These are phyloP conservation scores for Penicillium daleae DNA, from an alignment of 495 filamentous ascomycete species.

Conservation along the genomic window DNA sequence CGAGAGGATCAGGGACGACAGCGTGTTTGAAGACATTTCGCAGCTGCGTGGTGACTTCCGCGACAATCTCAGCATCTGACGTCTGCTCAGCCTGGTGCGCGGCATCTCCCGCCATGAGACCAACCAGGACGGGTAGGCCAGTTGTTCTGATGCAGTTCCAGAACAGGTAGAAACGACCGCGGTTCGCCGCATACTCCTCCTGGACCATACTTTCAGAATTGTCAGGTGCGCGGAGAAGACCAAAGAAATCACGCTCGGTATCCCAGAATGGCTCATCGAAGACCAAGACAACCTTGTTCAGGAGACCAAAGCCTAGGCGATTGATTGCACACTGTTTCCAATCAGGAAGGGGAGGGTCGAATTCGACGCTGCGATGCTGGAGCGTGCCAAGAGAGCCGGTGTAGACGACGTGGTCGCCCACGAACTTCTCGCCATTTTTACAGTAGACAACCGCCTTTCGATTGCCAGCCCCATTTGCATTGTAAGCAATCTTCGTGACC, in stretches of 20 bases:
- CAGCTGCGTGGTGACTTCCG: conserved; percentile 78
- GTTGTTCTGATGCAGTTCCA: conserved; percentile 93
- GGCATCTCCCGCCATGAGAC: conserved; percentile 96
- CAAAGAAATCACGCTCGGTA: conserved; percentile 88
- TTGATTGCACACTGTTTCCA: conserved; percentile 83
- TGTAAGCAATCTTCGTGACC: conserved; percentile 72
- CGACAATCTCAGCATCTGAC: conserved; percentile 71
- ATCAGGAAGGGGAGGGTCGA: conserved; percentile 80
- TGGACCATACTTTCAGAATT: conserved; percentile 56
- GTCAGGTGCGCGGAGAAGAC: conserved; percentile 76
- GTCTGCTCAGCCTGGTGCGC: conserved; percentile 81
- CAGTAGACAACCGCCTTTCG: conserved; percentile 67
- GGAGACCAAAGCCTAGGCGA: conserved; percentile 87
- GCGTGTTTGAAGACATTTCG: conserved; percentile 64
- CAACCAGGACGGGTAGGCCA: conserved; percentile 83
- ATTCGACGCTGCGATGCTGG: conserved; percentile 73
- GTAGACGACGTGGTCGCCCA: conserved; percentile 84
- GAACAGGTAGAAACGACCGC: conserved; percentile 94
- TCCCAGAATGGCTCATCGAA: conserved; percentile 95
- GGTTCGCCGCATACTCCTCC: conserved; percentile 62
- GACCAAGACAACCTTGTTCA: conserved; percentile 95
- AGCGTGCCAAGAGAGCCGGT: conserved; percentile 89
- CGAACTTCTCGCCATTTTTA: conserved; percentile 73
- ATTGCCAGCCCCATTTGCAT: conserved; percentile 41
- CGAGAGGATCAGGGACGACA: conserved; percentile 72